These are phyloP conservation scores for Coemansia sp. DNA, from an alignment of 192 early-diverging fungal species.

Conservation along the genomic window DNA sequence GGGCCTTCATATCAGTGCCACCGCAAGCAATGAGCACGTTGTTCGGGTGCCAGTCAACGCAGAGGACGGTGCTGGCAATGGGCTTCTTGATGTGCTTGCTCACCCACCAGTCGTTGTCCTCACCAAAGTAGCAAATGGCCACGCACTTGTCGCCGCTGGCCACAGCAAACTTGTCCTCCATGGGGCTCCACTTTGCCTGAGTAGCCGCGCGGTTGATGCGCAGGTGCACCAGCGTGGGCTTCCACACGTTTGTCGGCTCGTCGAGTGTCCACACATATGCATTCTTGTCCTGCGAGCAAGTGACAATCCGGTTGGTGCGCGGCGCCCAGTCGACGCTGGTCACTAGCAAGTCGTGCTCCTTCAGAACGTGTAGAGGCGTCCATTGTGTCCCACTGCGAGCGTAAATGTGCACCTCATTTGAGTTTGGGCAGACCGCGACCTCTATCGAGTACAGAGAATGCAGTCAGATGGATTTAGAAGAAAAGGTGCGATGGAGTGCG, in stretches of 20 bases:
- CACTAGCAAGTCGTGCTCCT: slow-evolving; percentile 94
- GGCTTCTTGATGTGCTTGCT: slow-evolving; percentile 95
- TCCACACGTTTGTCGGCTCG: slow-evolving; percentile 64
- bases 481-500: not conserved
- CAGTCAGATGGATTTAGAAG: not conserved
- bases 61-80: slow-evolving; percentile 85
- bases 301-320: slow-evolving; percentile 91
- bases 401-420: slow-evolving; percentile 91
- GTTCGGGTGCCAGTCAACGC: slow-evolving; percentile 96
- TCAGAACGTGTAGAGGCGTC: slow-evolving; percentile 68
- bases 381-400: slow-evolving; percentile 61
- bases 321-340: slow-evolving; percentile 96
- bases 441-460: slow-evolving; percentile 58
- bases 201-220: slow-evolving; percentile 97
- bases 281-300: slow-evolving; percentile 98
- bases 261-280: slow-evolving; percentile 97
- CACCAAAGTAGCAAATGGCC: slow-evolving; percentile 93
- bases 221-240: slow-evolving; percentile 87
- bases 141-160: slow-evolving; percentile 91
- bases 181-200: slow-evolving; percentile 89
- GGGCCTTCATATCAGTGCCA: slow-evolving; percentile 83
- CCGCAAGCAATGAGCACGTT: slow-evolving; percentile 93
- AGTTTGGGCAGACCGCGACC: slow-evolving; percentile 88
- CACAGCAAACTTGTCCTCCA: slow-evolving; percentile 98
- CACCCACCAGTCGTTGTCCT: slow-evolving; percentile 96